These are phyloP conservation scores for Collariella sp. DNA, from an alignment of 495 filamentous ascomycete genomes.

Conservation along the genomic window DNA sequence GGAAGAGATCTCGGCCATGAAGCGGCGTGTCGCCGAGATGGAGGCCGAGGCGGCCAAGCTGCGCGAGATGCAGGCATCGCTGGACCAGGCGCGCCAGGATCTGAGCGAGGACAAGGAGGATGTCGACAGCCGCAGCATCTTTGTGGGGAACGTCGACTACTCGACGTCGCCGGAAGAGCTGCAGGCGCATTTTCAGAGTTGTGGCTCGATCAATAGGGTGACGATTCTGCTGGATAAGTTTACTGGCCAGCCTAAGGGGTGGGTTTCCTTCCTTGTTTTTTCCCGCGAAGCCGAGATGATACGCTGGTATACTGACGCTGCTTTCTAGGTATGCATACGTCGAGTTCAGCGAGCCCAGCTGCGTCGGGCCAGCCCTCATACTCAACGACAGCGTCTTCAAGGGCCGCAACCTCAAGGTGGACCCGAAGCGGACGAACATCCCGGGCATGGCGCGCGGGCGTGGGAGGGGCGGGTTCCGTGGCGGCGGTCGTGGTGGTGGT, in stretches of 20 bases:
- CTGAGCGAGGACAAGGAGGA: slow-evolving; percentile 91
- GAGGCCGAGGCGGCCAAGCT: slow-evolving; percentile 95
- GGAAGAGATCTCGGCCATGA: slow-evolving; percentile 96
- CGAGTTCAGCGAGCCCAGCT: slow-evolving; percentile 90
- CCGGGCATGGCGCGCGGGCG: slow-evolving; percentile 83
- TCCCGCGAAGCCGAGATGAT: too few relatives aligned
- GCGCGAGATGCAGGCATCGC: slow-evolving; percentile 86
- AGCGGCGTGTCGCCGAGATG: slow-evolving; percentile 96
- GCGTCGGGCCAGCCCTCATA: slow-evolving; percentile 87
- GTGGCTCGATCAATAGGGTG: slow-evolving; percentile 94
- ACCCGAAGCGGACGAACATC: slow-evolving; percentile 94
- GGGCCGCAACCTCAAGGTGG: slow-evolving; percentile 91
- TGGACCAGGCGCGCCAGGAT: slow-evolving; percentile 76
- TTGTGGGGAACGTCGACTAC: slow-evolving; percentile 99
- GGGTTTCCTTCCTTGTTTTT: slow-evolving; percentile 27
- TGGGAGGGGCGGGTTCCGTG: slow-evolving; percentile 44
- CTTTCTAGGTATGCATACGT: slow-evolving; percentile 87
- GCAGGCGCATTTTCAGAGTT: slow-evolving; percentile 97
- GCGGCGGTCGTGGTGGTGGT: slow-evolving; percentile 60
- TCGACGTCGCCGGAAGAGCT: slow-evolving; percentile 97
- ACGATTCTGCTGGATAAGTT: slow-evolving; percentile 98
- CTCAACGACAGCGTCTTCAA: slow-evolving; percentile 96
- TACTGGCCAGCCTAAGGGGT: slow-evolving; percentile 98
- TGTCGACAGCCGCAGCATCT: slow-evolving; percentile 90
- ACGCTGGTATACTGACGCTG: background rate